These are phyloP conservation scores for Bonia amplexicaulis DNA, from an alignment of 176 grass and related monocot species.

Conservation along the genomic window DNA sequence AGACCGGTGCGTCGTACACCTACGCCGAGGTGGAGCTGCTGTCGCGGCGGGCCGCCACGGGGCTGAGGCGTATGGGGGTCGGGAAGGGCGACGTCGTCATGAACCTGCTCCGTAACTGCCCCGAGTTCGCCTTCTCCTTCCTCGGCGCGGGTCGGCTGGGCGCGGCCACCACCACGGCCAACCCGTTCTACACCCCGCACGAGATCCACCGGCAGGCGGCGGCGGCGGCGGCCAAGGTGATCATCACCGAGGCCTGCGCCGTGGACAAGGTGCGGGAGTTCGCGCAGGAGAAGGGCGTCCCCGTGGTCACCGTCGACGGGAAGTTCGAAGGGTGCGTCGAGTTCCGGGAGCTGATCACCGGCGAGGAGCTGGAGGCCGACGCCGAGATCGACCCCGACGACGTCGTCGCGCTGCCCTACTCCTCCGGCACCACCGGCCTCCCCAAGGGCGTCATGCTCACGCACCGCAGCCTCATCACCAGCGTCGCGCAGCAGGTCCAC, in stretches of 20 bases:
- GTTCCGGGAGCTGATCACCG: slow-evolving; percentile 44
- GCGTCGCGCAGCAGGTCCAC: slow-evolving; percentile 79
- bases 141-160: slow-evolving; percentile 51
- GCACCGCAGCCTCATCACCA: slow-evolving; percentile 92
- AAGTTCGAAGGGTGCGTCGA: slow-evolving; percentile 50
- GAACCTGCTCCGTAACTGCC: slow-evolving; percentile 75
- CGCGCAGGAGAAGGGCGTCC: slow-evolving; percentile 16
- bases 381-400: slow-evolving; percentile 58
- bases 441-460: slow-evolving; percentile 98
- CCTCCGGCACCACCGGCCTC: slow-evolving; percentile 74
- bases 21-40: slow-evolving; percentile 47
- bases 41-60: slow-evolving; percentile 35
- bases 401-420: slow-evolving; percentile 76
- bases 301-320: slow-evolving; percentile 53
- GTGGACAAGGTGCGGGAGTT: slow-evolving; percentile 60
- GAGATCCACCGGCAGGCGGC: slow-evolving; percentile 71
- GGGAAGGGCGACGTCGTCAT: slow-evolving; percentile 64
- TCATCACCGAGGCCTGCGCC: slow-evolving; percentile 79
- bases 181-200: slow-evolving; percentile 71
- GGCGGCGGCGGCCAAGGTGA: slow-evolving; percentile 42
- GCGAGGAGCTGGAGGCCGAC: slow-evolving; percentile 34
- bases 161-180: slow-evolving; percentile 69
- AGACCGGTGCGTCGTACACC: slow-evolving; percentile 42
- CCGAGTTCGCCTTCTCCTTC: slow-evolving; percentile 78
- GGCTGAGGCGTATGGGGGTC: slow-evolving; percentile 46